phyloP scores from a whole-genome alignment of 768 basidiomycete species.

The Lepiota venenata region DNA sequence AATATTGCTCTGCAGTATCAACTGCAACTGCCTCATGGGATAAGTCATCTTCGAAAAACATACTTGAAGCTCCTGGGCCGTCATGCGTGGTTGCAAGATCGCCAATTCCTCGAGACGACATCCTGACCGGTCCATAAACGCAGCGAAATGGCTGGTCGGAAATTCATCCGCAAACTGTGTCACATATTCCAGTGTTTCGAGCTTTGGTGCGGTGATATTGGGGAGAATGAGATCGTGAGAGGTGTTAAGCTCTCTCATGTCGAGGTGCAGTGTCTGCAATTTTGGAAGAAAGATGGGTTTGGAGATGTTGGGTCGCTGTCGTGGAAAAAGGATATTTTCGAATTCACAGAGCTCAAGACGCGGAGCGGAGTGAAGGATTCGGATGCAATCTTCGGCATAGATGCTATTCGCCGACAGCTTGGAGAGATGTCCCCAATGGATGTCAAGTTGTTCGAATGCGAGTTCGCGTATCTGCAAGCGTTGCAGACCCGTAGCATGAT shows the following conservation, averaged over 20 bases:
- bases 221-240: neutral
- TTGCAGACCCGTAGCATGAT: neutral
- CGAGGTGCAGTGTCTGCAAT: neutral
- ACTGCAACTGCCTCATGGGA: neutral
- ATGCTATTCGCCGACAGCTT: neutral
- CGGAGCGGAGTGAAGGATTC: neutral
- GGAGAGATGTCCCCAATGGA: neutral
- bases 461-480: neutral
- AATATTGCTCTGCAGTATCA: neutral
- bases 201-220: constrained; percentile 2
- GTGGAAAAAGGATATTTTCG: neutral
- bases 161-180: neutral
- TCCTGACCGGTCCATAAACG: neutral
- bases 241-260: neutral
- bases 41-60: neutral
- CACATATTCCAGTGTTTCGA: constrained; percentile 1
- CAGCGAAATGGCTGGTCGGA: neutral
- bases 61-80: neutral
- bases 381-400: neutral
- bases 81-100: neutral
- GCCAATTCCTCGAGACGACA: neutral
- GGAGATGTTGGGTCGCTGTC: neutral
- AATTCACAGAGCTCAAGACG: neutral
- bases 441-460: neutral
- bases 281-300: neutral